These are phyloP conservation scores for Saturnispora besseyi DNA, from an alignment of 805 yeast species.

Conservation along the genomic window DNA sequence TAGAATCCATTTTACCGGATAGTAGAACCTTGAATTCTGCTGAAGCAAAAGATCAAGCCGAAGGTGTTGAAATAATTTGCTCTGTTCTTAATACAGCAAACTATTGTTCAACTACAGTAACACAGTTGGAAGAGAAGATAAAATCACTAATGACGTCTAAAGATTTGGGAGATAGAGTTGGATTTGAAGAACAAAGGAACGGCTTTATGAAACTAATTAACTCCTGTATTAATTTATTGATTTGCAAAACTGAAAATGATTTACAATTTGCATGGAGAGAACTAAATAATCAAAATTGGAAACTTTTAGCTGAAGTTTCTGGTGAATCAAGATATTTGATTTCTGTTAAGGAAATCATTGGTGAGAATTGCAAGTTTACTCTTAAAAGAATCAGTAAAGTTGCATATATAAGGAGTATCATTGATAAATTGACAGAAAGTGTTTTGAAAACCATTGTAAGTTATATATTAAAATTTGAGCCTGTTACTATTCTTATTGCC, in stretches of 20 bases:
- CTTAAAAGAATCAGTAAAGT: constrained; percentile 58
- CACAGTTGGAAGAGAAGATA: constrained; percentile 62
- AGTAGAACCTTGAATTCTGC: constrained; percentile 22
- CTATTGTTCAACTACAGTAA: constrained; percentile 70
- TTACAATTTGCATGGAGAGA: constrained; percentile 74
- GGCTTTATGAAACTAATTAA: constrained; percentile 50
- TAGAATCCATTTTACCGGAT: constrained; percentile 42
- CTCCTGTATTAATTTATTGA: constrained; percentile 44
- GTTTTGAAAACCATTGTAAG: constrained; percentile 47
- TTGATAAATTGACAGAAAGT: constrained; percentile 68
- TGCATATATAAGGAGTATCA: constrained; percentile 59
- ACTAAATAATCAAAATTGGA: constrained; percentile 72
- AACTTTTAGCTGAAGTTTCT: constrained; percentile 47
- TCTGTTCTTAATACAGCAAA: constrained; percentile 82
- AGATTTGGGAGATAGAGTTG: constrained; percentile 32
- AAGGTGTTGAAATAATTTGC: constrained; percentile 58
- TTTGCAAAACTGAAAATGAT: constrained; percentile 51
- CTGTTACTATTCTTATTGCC: constrained; percentile 58
- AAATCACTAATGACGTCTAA: constrained; percentile 30
- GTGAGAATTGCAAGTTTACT: constrained; percentile 37
- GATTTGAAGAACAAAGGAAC: constrained; percentile 49
- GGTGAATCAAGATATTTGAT: constrained; percentile 65
- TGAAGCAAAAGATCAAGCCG: constrained; percentile 36
- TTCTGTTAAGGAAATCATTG: constrained; percentile 43
- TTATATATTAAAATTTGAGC: constrained; percentile 53